Evolutionary conservation across 441 rosid species (phyloP), one percentile per base, ranked within the genome.

Genomic region (Arabidopsis hybrid): DNA sequence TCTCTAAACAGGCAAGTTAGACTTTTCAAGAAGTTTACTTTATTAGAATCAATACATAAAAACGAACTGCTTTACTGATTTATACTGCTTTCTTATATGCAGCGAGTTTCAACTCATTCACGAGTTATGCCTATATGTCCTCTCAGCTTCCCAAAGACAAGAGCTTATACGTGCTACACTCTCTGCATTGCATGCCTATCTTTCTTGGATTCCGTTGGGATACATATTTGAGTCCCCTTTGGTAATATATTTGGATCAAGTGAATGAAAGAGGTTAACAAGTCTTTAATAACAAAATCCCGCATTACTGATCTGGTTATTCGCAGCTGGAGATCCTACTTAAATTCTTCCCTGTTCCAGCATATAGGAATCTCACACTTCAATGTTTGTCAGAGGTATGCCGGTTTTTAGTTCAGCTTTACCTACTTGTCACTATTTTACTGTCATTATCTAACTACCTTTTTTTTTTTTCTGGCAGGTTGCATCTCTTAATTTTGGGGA

Each of bases 81-180:
- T 69, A 63, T 52, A 57, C 45, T 17, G 67, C 55, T 69, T 81
- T 85, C 71, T 39, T 80, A 56, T 78, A 57, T 74, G 73, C 98
- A 96, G 99, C 78, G 99, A 96, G 84, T 92, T 96, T 87, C 90
- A 91, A 75, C 99, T 96, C 87, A 96, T 96, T 74, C 99, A 96
- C 67, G 99, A 94, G 87, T 80, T 96, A 74, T 96, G 99, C 93
- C 81, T 92, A 58, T 96, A 93, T 79, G 96, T 96, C 31, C 89
- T 96, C 45, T 96, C 99, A 63, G 98, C 91, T 45, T 96, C 99
- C 60, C 96, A 94, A 78, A 91, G 98, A 84, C 82, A 88, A 68
- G 99, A 96, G 83, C 99, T 94, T 69, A 85, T 92, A 75, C 88
- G 96, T 50, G 97, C 99, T 51, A 96, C 99, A 6, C 79, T 94